These are phyloP conservation scores for Albizia julibrissin DNA, from an alignment of 306 rosid genomes.

Conservation along the genomic window DNA sequence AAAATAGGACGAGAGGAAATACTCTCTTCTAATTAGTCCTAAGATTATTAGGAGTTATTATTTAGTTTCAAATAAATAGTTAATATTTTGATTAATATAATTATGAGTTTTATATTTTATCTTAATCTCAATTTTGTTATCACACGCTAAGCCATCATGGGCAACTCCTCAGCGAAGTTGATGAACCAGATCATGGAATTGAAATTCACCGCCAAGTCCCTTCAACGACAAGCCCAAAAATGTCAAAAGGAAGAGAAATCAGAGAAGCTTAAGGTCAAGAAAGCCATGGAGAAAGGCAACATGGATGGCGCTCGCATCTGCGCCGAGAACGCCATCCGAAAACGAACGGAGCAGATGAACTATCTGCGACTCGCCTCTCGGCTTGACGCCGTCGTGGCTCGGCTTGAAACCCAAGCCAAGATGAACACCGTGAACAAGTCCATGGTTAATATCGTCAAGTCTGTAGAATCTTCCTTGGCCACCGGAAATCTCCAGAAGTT, in stretches of 20 bases:
- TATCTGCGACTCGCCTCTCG: slow-evolving; percentile 69
- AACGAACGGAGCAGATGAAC: slow-evolving; percentile 73
- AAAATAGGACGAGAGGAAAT: no score
- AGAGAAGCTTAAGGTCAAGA: slow-evolving; percentile 73
- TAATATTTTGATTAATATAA: no score
- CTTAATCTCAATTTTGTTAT: no score
- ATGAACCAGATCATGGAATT: slow-evolving; percentile 72
- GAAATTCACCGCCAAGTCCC: slow-evolving; percentile 68
- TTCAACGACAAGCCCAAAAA: slow-evolving; percentile 63
- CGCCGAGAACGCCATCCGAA: slow-evolving; percentile 77
- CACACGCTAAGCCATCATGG: slow-evolving; percentile 36
- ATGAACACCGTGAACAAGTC: slow-evolving; percentile 68
- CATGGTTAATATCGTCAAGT: slow-evolving; percentile 68
- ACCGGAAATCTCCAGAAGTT: slow-evolving; percentile 75
- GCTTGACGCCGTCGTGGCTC: slow-evolving; percentile 72
- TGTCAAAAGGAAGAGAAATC: slow-evolving; percentile 84
- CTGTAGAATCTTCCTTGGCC: slow-evolving; percentile 54
- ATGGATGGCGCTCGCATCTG: slow-evolving; percentile 71
- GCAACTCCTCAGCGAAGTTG: slow-evolving; percentile 57
- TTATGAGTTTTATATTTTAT: no score
- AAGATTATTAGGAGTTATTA: no score
- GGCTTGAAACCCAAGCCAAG: slow-evolving; percentile 78
- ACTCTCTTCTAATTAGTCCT: no score
- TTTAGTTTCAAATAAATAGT: no score
- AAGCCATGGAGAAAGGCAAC: slow-evolving; percentile 76